phyloP scores from a whole-genome alignment of 306 rosid species.

The Senna siamea region DNA sequence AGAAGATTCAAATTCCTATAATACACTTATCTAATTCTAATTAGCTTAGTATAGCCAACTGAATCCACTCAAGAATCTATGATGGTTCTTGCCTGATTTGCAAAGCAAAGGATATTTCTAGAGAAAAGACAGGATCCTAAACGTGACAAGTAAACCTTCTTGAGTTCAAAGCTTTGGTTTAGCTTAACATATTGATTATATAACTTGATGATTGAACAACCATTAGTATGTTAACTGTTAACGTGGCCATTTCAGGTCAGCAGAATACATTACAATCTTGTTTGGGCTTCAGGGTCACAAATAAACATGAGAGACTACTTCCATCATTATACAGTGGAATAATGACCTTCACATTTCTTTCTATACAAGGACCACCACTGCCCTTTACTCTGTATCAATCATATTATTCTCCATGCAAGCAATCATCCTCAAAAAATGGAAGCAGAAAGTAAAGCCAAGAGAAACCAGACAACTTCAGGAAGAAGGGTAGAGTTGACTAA shows the following conservation, averaged over 20 bases:
- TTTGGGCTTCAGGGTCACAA: background rate
- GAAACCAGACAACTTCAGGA: slow-evolving; percentile 19
- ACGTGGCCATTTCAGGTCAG: no score
- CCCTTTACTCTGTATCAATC: background rate
- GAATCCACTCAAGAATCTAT: no score
- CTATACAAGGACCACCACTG: background rate
- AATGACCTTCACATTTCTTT: background rate
- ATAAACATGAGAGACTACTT: background rate
- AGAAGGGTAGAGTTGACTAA: slow-evolving; percentile 7
- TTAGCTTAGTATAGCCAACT: no score
- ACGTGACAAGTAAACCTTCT: background rate
- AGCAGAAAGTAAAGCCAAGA: background rate
- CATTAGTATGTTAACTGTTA: no score
- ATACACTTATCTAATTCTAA: no score
- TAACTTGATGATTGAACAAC: no score
- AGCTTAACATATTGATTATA: no score
- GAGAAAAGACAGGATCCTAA: background rate
- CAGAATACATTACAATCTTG: background rate
- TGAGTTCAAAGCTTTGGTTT: no score
- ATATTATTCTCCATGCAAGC: background rate
- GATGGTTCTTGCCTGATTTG: background rate
- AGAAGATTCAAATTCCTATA: no score
- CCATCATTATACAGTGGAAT: background rate
- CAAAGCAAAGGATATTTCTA: slow-evolving; percentile 21
- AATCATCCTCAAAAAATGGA: background rate